Conservation (phyloP, 345 rosid genomes). For the Gossypium stocksii region DNA sequence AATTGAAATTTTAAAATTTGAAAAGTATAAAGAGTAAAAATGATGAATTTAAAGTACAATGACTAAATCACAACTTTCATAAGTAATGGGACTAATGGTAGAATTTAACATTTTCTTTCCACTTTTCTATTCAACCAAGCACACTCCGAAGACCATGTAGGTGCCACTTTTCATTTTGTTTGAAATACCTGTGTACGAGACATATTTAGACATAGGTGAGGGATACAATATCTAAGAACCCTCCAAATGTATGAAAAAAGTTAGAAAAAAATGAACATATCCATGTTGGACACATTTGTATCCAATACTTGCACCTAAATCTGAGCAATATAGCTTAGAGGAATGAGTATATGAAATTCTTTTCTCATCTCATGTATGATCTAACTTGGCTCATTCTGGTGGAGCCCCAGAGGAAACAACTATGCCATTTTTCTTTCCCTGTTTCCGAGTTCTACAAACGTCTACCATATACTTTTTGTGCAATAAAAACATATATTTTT, state of each 20-base stretch:
- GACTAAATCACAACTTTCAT: too few relatives aligned
- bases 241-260: not conserved
- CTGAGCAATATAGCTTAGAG: not conserved
- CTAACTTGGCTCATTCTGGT: not conserved
- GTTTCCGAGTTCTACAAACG: not conserved
- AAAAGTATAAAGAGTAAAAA: too few relatives aligned
- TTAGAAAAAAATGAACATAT: not conserved
- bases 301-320: not conserved
- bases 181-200: not conserved
- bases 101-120: too few relatives aligned
- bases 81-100: too few relatives aligned
- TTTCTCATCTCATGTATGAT: not conserved
- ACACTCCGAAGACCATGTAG: not conserved
- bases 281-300: not conserved
- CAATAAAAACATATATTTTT: not conserved
- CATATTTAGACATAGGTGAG: not conserved
- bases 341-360: not conserved
- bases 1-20: too few relatives aligned
- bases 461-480: not conserved
- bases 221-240: not conserved
- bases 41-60: too few relatives aligned
- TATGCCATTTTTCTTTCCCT: not conserved
- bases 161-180: not conserved
- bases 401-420: not conserved
- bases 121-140: too few relatives aligned